phyloP scores from a whole-genome alignment of 1,284 basidiomycete genomes.

The Marasmius sp. region DNA sequence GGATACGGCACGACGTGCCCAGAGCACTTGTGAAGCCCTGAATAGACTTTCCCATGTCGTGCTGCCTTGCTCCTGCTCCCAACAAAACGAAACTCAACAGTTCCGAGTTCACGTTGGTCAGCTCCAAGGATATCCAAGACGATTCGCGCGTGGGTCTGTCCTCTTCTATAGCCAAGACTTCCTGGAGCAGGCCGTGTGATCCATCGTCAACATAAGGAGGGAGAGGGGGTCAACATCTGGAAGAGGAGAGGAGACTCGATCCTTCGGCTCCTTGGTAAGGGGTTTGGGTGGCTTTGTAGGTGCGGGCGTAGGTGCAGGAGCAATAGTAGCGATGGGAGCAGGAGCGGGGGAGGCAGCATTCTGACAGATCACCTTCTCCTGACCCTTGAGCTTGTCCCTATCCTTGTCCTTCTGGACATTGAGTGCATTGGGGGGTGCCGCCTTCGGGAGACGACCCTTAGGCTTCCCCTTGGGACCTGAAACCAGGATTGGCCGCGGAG shows the following conservation, averaged over 20 bases:
- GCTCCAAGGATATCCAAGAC: constrained; percentile 96
- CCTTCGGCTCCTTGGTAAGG: constrained; percentile 41
- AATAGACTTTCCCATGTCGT: constrained; percentile 99
- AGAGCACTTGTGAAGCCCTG: constrained; percentile 90
- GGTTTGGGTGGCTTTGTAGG: constrained; percentile 31
- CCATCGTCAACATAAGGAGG: constrained; percentile 73
- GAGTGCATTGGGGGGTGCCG: constrained; percentile 34
- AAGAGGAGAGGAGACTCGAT: constrained; percentile 19
- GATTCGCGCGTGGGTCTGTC: constrained; percentile 83
- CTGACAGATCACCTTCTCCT: constrained; percentile 80
- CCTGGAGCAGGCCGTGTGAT: constrained; percentile 74
- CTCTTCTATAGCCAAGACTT: constrained; percentile 76
- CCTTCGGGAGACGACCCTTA: constrained; percentile 23
- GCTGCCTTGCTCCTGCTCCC: constrained; percentile 93
- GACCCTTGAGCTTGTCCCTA: constrained; percentile 75
- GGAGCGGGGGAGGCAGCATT: constrained; percentile 35
- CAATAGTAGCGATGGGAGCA: not conserved
- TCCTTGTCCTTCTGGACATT: constrained; percentile 67
- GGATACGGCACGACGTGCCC: constrained; percentile 97
- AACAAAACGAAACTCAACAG: constrained; percentile 92
- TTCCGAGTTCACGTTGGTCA: constrained; percentile 92
- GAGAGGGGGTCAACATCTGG: constrained; percentile 51
- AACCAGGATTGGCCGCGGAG: constrained; percentile 26
- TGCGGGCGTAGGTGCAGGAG: not conserved
- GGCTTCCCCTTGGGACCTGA: constrained; percentile 35